Percentiles rank a stretch among this genome's conserved stretches.
Evolutionary conservation across 2,329 filamentous ascomycete species (phyloP).

Genomic region (Aspergillus bombycis): DNA sequence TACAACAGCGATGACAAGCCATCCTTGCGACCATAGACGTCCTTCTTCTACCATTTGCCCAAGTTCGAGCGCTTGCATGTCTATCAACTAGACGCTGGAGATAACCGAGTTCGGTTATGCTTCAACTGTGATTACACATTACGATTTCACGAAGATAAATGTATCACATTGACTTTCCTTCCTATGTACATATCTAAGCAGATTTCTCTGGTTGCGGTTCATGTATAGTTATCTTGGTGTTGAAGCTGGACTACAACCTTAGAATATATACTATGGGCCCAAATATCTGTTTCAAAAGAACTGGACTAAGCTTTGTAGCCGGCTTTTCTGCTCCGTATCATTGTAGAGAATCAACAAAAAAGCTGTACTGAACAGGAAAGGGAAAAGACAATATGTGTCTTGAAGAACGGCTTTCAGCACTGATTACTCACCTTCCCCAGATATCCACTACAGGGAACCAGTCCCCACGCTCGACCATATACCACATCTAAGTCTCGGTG

Average conservation of each 20-base stretch:
- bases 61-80: background rate
- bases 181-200: background rate
- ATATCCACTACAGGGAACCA: background rate
- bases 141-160: background rate
- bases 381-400: background rate
- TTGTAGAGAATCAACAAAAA: background rate
- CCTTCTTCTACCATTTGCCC: background rate
- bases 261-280: background rate
- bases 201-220: background rate
- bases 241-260: background rate
- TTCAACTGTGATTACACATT: background rate
- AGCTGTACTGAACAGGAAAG: background rate
- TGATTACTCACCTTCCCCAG: background rate
- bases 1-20: background rate
- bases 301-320: background rate
- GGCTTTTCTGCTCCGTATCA: fast-evolving
- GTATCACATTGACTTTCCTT: background rate
- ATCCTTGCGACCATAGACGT: background rate
- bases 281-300: background rate
- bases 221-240: background rate
- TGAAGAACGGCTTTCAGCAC: too few species aligned
- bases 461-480: background rate
- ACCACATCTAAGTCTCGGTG: background rate
- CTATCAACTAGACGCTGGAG: background rate
- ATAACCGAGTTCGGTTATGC: background rate